Evolutionary conservation across 768 basidiomycete genomes (phyloP), one percentile per base, ranked within the genome.

Genomic region (Amanita jacksonii): DNA sequence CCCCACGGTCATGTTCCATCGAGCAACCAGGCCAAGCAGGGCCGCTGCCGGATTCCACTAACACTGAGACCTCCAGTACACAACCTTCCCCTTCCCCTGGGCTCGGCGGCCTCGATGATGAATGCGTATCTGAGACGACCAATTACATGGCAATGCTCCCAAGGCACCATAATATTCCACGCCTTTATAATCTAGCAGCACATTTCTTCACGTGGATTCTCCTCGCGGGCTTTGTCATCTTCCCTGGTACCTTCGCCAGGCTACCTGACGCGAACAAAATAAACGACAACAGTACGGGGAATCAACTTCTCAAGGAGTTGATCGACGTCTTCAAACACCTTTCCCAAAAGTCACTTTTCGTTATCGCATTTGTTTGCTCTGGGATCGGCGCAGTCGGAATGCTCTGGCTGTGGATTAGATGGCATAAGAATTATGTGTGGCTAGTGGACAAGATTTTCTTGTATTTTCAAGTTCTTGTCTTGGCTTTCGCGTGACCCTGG

Each of bases 151-250:
- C 69, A 40, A 80, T 80, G 77, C 64, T 80, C 19, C 68, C 80
- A 25, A 77, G 75, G 4, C 57, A 78, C 16, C 77, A 79, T 50
- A 65, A 61, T 25, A 79, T 80, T 32, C 73, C 76, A 13, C 50
- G 57, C 3, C 16, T 70, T 33, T 64, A 72, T 54, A 76, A 77
- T 43, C 43, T 76, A 10, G 54, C 70, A n/a, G 68, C 73, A 2
- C 65, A 64, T 5, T 78, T 80, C 59, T 79, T 75, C 51, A 78
- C 73, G 5, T 80, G 78, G 78, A 68, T 80, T 44, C 52, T 79
- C 41, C 61, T 80, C 18, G 77, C 77, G 7, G 77, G 77, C 6
- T 80, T 80, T 53, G 60, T 80, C 13, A 62, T 80, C 22, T 77
- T 80, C 49, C 78, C 78, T 2, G 73, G 76, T 39, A 79, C 78